Evolutionary conservation across 495 filamentous ascomycete genomes (phyloP).

Genomic region (Xylaria bambusicola): DNA sequence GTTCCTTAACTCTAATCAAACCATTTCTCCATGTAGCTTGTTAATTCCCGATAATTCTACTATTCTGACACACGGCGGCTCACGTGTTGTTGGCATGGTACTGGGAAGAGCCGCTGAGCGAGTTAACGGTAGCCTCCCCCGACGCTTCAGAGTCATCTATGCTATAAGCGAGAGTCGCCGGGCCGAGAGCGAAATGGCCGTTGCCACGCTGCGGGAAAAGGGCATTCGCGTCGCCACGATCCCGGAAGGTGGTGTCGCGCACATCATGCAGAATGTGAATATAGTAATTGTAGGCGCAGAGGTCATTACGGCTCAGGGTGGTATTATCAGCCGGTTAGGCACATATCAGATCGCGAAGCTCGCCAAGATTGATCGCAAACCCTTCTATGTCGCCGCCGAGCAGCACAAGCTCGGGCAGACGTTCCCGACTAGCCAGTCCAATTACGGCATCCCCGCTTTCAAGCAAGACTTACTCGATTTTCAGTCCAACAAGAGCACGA

Average conservation of each 20-base stretch:
- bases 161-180: constrained; percentile 55
- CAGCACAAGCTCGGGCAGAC: constrained; percentile 87
- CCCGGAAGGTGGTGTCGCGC: constrained; percentile 76
- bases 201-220: constrained; percentile 66
- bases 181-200: constrained; percentile 49
- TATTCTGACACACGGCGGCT: constrained; percentile 86
- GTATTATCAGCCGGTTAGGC: constrained; percentile 85
- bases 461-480: constrained; percentile 32
- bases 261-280: constrained; percentile 77
- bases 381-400: constrained; percentile 90
- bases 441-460: constrained; percentile 54
- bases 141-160: constrained; percentile 84
- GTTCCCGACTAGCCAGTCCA: constrained; percentile 76
- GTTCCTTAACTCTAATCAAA: too few species aligned
- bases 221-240: constrained; percentile 86
- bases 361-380: constrained; percentile 73
- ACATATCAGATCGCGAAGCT: constrained; percentile 88
- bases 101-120: constrained; percentile 69
- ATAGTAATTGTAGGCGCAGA: constrained; percentile 92
- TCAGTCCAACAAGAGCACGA: constrained; percentile 26
- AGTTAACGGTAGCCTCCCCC: constrained; percentile 48
- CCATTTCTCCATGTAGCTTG: background rate
- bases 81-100: constrained; percentile 77
- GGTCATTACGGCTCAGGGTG: constrained; percentile 90
- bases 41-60: constrained; percentile 68